Conservation (phyloP, 495 filamentous ascomycete genomes). For the Amphirosellinia nigrospora region DNA sequence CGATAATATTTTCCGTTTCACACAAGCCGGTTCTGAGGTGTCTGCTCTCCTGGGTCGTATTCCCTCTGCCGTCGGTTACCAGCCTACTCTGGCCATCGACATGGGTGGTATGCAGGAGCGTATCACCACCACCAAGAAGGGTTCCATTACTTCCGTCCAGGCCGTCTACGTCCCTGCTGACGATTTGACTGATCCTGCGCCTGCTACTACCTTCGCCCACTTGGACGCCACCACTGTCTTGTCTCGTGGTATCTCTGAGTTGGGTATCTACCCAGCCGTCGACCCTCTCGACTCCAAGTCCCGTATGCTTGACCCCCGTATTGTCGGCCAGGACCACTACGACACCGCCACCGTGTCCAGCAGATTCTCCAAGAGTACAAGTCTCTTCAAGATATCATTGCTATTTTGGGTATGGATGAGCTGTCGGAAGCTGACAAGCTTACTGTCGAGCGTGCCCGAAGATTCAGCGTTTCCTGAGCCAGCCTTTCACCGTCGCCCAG, state of each 20-base stretch:
- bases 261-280: constrained; percentile 99
- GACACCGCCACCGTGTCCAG: constrained; percentile 91
- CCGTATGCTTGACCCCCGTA: constrained; percentile 98
- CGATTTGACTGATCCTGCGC: constrained; percentile 99
- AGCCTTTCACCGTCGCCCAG: constrained; percentile 98
- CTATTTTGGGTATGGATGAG: constrained; percentile 99
- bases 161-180: constrained; percentile 99
- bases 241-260: constrained; percentile 99
- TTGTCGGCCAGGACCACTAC: constrained; percentile 98
- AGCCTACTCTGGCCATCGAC: constrained; percentile 99
- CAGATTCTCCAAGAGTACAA: constrained; percentile 99
- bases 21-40: constrained; percentile 99
- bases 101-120: constrained; percentile 99
- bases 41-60: constrained; percentile 99
- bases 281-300: constrained; percentile 99
- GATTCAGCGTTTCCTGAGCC: constrained; percentile 98
- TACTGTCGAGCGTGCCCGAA: constrained; percentile 99
- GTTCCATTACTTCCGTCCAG: constrained; percentile 99
- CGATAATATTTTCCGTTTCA: constrained; percentile 99
- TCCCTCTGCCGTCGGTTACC: constrained; percentile 99
- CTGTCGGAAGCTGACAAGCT: constrained; percentile 98
- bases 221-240: constrained; percentile 99
- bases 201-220: constrained; percentile 99
- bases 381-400: constrained; percentile 99
- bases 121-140: constrained; percentile 99